Evolutionary conservation across 2,329 filamentous ascomycete species (phyloP).

Genomic region (Tympanopsis confertula): DNA sequence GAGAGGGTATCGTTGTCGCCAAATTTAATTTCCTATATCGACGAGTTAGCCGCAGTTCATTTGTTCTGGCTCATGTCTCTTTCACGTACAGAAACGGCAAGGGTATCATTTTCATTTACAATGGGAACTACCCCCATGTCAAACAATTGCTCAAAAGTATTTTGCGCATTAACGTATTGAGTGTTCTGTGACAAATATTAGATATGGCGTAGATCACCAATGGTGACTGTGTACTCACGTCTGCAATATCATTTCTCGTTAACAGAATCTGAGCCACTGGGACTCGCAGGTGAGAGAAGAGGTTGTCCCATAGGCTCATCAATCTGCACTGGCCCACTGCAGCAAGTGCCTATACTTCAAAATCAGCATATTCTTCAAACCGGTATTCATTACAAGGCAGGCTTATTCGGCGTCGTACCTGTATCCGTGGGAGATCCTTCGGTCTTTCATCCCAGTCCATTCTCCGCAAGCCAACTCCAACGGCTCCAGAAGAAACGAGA

Average conservation of each 20-base stretch:
- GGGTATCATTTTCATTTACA: slow-evolving; percentile 68
- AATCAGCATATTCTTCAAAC: neutral
- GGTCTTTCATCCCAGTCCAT: slow-evolving; percentile 59
- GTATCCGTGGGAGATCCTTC: slow-evolving; percentile 57
- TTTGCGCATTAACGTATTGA: slow-evolving; percentile 66
- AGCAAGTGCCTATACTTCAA: slow-evolving; percentile 42
- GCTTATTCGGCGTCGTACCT: slow-evolving; percentile 25
- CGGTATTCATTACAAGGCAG: slow-evolving; percentile 2
- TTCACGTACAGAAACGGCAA: slow-evolving; percentile 46
- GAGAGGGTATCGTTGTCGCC: slow-evolving; percentile 68
- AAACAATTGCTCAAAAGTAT: slow-evolving; percentile 58
- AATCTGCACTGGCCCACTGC: slow-evolving; percentile 64
- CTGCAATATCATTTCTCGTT: slow-evolving; percentile 64
- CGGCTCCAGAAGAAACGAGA: slow-evolving; percentile 64
- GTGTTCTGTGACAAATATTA: slow-evolving; percentile 32
- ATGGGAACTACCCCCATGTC: slow-evolving; percentile 66
- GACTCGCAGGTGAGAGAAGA: slow-evolving; percentile 57
- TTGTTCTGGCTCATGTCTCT: too few species aligned
- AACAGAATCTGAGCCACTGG: slow-evolving; percentile 65
- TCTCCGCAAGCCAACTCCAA: slow-evolving; percentile 58
- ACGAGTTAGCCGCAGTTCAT: too few species aligned
- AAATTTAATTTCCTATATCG: slow-evolving; percentile 54
- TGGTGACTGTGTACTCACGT: slow-evolving; percentile 26
- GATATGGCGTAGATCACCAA: neutral
- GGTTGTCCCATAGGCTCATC: slow-evolving; percentile 62